phyloP scores from a whole-genome alignment of 108 stramenopile genomes.

The Hondaea fermentalgiana region DNA sequence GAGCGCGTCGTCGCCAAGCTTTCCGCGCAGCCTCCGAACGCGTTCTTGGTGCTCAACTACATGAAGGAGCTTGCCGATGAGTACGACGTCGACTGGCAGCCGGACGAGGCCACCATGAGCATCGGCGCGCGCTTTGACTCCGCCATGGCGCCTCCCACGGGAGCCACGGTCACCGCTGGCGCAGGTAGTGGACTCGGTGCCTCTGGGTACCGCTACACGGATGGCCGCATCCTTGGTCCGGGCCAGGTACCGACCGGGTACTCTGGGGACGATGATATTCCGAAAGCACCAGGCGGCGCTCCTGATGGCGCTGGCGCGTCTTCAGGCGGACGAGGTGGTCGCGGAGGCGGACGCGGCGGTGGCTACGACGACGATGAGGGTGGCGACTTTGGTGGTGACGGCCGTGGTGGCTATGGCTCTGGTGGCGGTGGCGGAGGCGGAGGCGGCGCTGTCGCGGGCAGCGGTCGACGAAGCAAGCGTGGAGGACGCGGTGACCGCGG shows the following conservation, averaged over 20 bases:
- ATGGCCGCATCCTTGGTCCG: background rate
- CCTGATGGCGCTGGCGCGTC: background rate
- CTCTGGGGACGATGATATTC: background rate
- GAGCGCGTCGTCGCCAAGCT: constrained; percentile 39
- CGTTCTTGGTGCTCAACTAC: constrained; percentile 36
- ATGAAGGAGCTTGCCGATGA: constrained; percentile 37
- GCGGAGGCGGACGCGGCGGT: background rate
- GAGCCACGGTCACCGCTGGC: background rate
- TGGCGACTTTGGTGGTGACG: background rate
- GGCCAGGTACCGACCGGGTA: background rate
- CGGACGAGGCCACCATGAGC: constrained; percentile 13
- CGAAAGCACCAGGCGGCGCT: background rate
- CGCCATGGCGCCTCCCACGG: constrained; percentile 3
- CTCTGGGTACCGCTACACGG: background rate
- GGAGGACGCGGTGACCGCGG: background rate
- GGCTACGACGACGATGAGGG: background rate
- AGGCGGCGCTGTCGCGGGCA: too few species aligned
- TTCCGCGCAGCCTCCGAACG: constrained; percentile 26
- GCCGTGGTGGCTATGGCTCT: background rate
- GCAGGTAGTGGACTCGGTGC: background rate
- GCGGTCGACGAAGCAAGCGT: too few species aligned
- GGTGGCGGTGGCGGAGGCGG: background rate
- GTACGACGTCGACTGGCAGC: constrained; percentile 34
- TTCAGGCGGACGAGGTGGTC: background rate
- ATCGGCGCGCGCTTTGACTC: constrained; percentile 6